A percentile compares a stretch with the other conserved stretches of the same genome.
Conservation (phyloP, 2,329 filamentous ascomycete species). For the Colletotrichum cuscutae region DNA sequence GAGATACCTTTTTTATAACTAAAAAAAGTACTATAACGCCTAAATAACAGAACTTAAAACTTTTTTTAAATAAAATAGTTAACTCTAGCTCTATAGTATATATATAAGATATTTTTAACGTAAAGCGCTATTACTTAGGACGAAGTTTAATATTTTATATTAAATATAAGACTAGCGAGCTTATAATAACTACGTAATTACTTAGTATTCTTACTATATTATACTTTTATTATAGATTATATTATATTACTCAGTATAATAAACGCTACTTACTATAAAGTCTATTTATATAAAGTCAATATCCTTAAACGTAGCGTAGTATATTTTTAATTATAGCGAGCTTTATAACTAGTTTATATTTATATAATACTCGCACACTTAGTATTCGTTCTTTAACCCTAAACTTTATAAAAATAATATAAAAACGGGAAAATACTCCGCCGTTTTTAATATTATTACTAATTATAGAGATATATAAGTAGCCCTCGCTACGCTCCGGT, state of each 20-base stretch:
- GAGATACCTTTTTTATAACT: background rate
- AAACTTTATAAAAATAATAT: constrained; percentile 5
- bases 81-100: background rate
- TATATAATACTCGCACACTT: background rate
- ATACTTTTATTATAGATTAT: background rate
- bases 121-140: background rate
- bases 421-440: background rate
- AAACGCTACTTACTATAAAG: background rate
- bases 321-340: constrained; percentile 7
- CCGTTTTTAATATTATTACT: background rate
- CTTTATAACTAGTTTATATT: background rate
- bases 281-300: background rate
- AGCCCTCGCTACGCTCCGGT: background rate
- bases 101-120: background rate
- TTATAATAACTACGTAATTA: background rate
- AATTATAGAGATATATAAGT: background rate
- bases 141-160: background rate
- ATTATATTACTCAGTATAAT: background rate
- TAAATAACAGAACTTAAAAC: background rate
- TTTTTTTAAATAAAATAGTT: background rate
- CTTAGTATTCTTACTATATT: background rate
- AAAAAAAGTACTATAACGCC: background rate
- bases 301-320: background rate
- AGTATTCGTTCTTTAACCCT: constrained; percentile 7
- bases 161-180: background rate